A percentile compares a stretch with the other conserved stretches of the same genome.
Evolutionary conservation across 2,329 filamentous ascomycete species (phyloP).

Genomic region (Xylariaceae sp.): DNA sequence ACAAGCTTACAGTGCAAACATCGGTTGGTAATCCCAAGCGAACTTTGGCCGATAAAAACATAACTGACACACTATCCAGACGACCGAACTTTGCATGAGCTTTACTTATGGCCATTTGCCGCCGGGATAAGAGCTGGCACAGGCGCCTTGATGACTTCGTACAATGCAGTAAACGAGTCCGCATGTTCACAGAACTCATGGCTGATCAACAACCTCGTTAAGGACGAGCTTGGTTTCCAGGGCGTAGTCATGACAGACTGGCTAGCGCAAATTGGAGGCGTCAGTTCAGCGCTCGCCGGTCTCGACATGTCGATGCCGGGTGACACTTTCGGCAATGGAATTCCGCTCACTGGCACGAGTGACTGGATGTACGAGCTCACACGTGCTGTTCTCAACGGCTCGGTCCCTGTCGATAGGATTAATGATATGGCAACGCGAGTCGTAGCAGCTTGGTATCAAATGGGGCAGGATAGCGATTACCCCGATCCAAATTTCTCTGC

Average conservation of each 20-base stretch:
- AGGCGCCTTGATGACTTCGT: slow-evolving; percentile 78
- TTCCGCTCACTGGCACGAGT: slow-evolving; percentile 51
- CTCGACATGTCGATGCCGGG: slow-evolving; percentile 63
- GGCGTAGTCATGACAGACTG: slow-evolving; percentile 71
- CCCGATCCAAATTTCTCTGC: slow-evolving; percentile 58
- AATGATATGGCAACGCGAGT: slow-evolving; percentile 57
- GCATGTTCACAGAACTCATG: slow-evolving; percentile 67
- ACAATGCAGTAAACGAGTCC: slow-evolving; percentile 67
- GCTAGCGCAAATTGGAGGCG: slow-evolving; percentile 73
- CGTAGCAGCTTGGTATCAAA: slow-evolving; percentile 57
- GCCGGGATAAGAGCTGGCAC: slow-evolving; percentile 75
- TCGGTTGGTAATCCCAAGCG: slow-evolving; percentile 46
- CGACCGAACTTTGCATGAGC: slow-evolving; percentile 56
- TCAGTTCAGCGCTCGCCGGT: slow-evolving; percentile 69
- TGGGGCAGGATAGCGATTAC: slow-evolving; percentile 56
- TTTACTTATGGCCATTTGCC: slow-evolving; percentile 79
- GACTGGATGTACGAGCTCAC: slow-evolving; percentile 58
- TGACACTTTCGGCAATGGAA: slow-evolving; percentile 48
- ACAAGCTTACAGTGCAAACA: slow-evolving; percentile 60
- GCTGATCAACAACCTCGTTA: slow-evolving; percentile 66
- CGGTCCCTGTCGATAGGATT: slow-evolving; percentile 53
- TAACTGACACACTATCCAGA: slow-evolving; percentile 20
- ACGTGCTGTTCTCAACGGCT: slow-evolving; percentile 53
- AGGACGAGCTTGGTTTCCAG: slow-evolving; percentile 72
- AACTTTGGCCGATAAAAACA: not conserved